Evolutionary conservation across 805 yeast genomes (phyloP), one percentile per base, ranked within the genome.

Genomic region (Monosporozyma yasuniensis): DNA sequence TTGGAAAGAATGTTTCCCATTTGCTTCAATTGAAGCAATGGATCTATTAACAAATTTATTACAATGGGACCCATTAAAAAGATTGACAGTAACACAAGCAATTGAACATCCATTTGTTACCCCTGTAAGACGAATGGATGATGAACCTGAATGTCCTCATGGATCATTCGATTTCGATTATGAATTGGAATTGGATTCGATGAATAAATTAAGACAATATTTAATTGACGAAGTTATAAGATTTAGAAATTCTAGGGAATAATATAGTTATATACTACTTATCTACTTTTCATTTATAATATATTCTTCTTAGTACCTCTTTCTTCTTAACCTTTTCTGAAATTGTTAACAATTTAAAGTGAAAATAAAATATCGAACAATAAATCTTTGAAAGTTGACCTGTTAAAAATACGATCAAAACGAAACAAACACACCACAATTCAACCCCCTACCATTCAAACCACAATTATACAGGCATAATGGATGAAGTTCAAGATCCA

Each of bases 151-250:
- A 2, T 74, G 83, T 50, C 56, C 63, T 0, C 60, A 61, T 2
- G 66, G 68, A 9, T 66, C 71, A 2, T 84, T 88, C 59, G 83
- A 84, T 59, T 84, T 84, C 58, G 74, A 79, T 30, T 86, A 83
- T 63, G 96, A 89, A 58, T 61, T 66, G 19, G 49, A 59, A 9
- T 61, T 67, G 2, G 56, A 55, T 9, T 62, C 72, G 8, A 65
- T 76, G 61, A 65, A 68, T 27, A 77, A 74, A 16, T 66, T 81
- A 61, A 79, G 78, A 56, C 61, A 66, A 3, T 63, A 75, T 51
- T 64, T 83, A 3, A 72, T 70, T 25, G 71, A 72, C 12, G 88
- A 82, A 61, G 84, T 81, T 3, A 69, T 68, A 19, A 35, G 18
- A 18, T 35, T 35, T 35, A 35, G 39, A 19, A 19, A 16, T 19